Base-by-base conservation (phyloP, 495 filamentous ascomycete species). In the Aspergillus mulundensis region DNA sequence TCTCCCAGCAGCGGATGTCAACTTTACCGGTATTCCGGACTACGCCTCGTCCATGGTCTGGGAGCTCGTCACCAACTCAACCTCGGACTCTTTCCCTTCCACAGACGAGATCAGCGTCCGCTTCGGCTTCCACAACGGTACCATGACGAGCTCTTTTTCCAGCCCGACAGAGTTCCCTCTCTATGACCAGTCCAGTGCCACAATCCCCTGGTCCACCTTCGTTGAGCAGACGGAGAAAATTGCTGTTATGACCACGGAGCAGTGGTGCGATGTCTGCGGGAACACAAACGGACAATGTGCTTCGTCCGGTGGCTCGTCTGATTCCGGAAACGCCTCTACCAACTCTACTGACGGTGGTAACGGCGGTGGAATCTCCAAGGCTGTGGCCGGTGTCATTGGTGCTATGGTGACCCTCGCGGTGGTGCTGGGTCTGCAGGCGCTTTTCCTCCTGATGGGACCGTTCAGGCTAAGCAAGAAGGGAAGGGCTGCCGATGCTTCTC, bases 321-420 rank as follows among this genome's bases (percentile, higher is more conserved):
- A 49, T 8, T 62, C 66, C 0, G 58, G 47, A 16, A 18, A 62
- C 0, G 60, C 46, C 6, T 62, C 68, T 0, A 57, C 59, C 15
- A 14, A 34, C 24, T 46, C 64, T 4, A 21, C 39, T 7, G 57
- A 58, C 5, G 53, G 24, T 49, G 39, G 45, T 18, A 15, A 36
- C 12, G 51, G 66, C n/a, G 68, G 66, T 16, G 69, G 72, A 20
- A 65, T 77, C 15, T 71, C 70, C 38, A 64, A 69, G 41, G 50
- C 68, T 16, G 77, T 76, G 57, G 81, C 71, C 2, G 84, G 84
- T 50, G 81, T 85, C 7, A 83, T 87, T 64, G 84, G 84, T 30
- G 84, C 83, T 1, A 77, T 84, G 66, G 80, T 86, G 1, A 84
- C 83, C 2, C 62, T 87, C 24, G 83, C 72, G 30, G 74, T 84